Evolutionary conservation across 306 rosid species (phyloP).

Genomic region (Fragaria ananassa): DNA sequence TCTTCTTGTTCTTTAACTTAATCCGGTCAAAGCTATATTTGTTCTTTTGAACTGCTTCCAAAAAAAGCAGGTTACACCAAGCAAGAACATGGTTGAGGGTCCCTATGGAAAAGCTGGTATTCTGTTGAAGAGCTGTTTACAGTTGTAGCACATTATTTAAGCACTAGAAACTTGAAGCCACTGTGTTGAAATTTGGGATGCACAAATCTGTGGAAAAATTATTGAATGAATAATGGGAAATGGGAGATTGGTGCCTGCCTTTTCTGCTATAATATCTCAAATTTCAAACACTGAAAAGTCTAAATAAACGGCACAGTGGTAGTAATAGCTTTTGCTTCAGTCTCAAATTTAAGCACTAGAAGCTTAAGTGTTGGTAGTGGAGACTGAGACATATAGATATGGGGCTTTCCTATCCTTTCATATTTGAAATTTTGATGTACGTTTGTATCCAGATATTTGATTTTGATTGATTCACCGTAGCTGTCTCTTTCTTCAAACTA

Average conservation of each 20-base stretch:
- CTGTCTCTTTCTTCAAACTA: background rate
- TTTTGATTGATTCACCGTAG: background rate
- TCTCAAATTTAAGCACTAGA: background rate
- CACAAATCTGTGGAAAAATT: background rate
- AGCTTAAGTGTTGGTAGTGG: background rate
- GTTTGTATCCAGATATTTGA: background rate
- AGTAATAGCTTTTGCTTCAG: constrained; percentile 18
- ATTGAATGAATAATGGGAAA: background rate
- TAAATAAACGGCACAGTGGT: background rate
- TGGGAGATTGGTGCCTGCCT: background rate
- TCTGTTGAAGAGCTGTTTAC: constrained; percentile 6
- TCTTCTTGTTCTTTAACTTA: background rate
- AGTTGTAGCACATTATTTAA: constrained; percentile 20
- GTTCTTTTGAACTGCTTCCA: background rate
- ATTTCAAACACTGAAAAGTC: background rate
- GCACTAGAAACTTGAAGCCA: constrained; percentile 9
- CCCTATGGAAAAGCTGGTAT: background rate
- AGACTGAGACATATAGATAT: constrained; percentile 2
- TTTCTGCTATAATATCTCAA: background rate
- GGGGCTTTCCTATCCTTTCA: background rate
- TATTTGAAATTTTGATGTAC: background rate
- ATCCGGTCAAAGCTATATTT: background rate
- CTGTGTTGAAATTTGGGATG: background rate
- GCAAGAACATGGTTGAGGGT: constrained; percentile 1
- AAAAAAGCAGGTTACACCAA: background rate